Conservation (phyloP, 1,139 yeast genomes). For the Candida mesenterica region DNA sequence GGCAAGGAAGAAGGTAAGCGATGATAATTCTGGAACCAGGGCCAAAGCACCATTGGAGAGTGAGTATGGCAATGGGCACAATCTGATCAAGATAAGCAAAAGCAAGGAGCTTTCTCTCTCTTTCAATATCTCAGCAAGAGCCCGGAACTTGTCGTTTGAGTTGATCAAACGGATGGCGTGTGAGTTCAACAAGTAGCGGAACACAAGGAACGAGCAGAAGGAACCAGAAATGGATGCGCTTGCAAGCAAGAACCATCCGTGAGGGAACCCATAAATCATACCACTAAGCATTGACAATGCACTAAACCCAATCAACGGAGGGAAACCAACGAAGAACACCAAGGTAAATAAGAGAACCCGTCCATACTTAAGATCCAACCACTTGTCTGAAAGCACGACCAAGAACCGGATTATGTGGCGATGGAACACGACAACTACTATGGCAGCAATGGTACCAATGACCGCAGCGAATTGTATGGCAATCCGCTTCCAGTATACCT, state of each 20-base stretch:
- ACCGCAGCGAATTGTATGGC: constrained; percentile 13
- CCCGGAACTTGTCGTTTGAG: constrained; percentile 64
- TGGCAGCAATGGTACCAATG: constrained; percentile 20
- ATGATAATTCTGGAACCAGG: constrained; percentile 71
- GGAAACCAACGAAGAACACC: constrained; percentile 58
- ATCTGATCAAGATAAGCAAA: constrained; percentile 66
- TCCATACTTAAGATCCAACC: constrained; percentile 50
- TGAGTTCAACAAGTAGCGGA: constrained; percentile 56
- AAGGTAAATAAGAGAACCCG: constrained; percentile 50
- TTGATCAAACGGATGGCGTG: constrained; percentile 52
- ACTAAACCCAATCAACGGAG: constrained; percentile 86
- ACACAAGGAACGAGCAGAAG: constrained; percentile 64
- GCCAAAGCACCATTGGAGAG: constrained; percentile 90
- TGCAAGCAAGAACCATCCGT: constrained; percentile 79
- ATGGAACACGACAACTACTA: constrained; percentile 48
- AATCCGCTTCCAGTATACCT: constrained; percentile 12
- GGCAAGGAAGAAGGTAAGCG: constrained; percentile 64
- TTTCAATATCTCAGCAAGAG: constrained; percentile 68
- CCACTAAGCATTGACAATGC: constrained; percentile 70
- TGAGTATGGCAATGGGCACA: constrained; percentile 93
- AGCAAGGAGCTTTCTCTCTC: constrained; percentile 62
- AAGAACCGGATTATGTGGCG: constrained; percentile 41
- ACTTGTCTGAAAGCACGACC: constrained; percentile 45
- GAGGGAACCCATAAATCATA: constrained; percentile 76
- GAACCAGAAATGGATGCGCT: constrained; percentile 73